Percentiles rank a stretch among this genome's conserved stretches.
These are phyloP conservation scores for Fusarium annulatum DNA, from an alignment of 2,329 filamentous ascomycete genomes.

Conservation along the genomic window DNA sequence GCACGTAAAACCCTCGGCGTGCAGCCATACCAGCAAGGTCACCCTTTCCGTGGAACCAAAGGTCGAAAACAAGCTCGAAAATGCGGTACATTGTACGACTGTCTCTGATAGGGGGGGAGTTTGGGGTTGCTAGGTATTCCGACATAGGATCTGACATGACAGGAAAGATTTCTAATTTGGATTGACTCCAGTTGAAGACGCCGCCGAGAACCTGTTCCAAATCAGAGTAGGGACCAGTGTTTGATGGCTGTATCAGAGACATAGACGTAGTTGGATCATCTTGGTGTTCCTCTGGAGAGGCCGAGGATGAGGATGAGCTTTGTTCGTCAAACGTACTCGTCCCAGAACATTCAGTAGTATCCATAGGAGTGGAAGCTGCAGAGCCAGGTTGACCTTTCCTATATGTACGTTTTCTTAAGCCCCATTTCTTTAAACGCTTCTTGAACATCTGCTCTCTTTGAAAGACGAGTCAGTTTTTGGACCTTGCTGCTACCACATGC, in stretches of 20 bases:
- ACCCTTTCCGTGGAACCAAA: slow-evolving; percentile 52
- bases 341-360: slow-evolving; percentile 23
- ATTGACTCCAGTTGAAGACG: slow-evolving; percentile 50
- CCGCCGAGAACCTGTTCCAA: slow-evolving; percentile 50
- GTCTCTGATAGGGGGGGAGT: slow-evolving; percentile 51
- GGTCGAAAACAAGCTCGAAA: slow-evolving; percentile 53
- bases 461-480: slow-evolving; percentile 23
- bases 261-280: slow-evolving; percentile 25
- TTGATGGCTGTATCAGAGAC: slow-evolving; percentile 38
- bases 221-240: slow-evolving; percentile 43
- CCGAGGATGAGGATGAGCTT: slow-evolving; percentile 22
- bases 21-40: slow-evolving; percentile 52
- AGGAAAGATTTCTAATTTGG: slow-evolving; percentile 48
- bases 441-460: slow-evolving; percentile 55
- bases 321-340: slow-evolving; percentile 28
- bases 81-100: slow-evolving; percentile 55
- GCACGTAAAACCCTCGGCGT: slow-evolving; percentile 49
- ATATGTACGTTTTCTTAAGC: slow-evolving; percentile 51
- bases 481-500: neutral
- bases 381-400: slow-evolving; percentile 44
- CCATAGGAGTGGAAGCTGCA: slow-evolving; percentile 36
- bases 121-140: slow-evolving; percentile 50
- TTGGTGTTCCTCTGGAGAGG: slow-evolving; percentile 27
- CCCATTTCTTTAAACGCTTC: slow-evolving; percentile 54
- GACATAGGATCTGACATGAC: slow-evolving; percentile 51